A percentile compares a stretch with the other conserved stretches of the same genome.
Evolutionary conservation across 2,329 filamentous ascomycete genomes (phyloP).

Genomic region (Fusarium dimerum): DNA sequence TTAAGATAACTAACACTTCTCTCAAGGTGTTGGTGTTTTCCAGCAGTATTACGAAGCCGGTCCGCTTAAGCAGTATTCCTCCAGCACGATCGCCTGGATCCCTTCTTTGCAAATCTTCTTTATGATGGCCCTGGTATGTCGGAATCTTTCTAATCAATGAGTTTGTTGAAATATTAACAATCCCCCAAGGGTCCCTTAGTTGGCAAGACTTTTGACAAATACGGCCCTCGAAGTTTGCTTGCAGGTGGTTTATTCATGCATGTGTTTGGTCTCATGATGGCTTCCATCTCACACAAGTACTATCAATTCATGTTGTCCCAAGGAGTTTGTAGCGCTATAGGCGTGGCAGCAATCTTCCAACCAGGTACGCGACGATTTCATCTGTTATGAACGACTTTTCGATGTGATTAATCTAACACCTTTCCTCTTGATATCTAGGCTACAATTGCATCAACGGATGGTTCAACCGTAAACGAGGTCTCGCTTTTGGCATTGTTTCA

Average conservation of each 20-base stretch:
- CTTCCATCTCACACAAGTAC: constrained; percentile 46
- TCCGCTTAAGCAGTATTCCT: constrained; percentile 48
- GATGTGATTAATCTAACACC: too few species aligned
- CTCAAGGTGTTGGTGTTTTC: constrained; percentile 55
- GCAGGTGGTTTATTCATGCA: constrained; percentile 55
- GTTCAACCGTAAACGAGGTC: constrained; percentile 37
- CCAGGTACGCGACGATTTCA: too few species aligned
- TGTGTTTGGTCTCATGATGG: constrained; percentile 66
- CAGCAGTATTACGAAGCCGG: constrained; percentile 58
- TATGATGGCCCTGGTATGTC: constrained; percentile 52
- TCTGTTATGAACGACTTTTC: too few species aligned
- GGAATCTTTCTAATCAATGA: too few species aligned
- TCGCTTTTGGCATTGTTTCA: constrained; percentile 38
- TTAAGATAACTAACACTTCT: too few species aligned
- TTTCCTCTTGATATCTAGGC: too few species aligned
- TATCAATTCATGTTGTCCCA: constrained; percentile 45
- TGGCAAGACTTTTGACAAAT: constrained; percentile 63
- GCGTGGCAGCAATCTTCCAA: constrained; percentile 36
- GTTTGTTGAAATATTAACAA: too few species aligned
- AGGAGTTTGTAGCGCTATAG: constrained; percentile 38
- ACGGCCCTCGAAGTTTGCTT: constrained; percentile 61
- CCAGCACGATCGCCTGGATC: constrained; percentile 62
- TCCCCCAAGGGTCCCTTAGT: constrained; percentile 61
- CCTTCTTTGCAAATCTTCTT: constrained; percentile 56
- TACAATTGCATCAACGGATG: constrained; percentile 24